Evolutionary conservation across 2,329 filamentous ascomycete species (phyloP).

Genomic region (Colletotrichum cordylinicola): DNA sequence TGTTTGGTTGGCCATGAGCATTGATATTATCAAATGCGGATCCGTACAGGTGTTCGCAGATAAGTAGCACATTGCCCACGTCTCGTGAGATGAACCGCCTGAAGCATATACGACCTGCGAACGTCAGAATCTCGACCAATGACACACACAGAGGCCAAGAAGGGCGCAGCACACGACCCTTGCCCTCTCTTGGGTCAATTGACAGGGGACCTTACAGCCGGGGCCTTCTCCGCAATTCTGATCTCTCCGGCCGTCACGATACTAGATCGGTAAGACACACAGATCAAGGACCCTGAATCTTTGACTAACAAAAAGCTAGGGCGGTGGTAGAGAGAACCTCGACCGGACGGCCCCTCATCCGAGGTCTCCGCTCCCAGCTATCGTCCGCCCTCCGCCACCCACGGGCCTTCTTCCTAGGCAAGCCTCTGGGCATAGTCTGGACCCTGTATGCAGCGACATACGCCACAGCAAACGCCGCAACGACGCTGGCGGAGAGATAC

Average conservation of each 20-base stretch:
- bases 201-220: conserved; percentile 28
- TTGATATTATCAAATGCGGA: not conserved
- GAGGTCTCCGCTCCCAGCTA: conserved; percentile 2
- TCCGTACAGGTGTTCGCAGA: not conserved
- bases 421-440: conserved; percentile 33
- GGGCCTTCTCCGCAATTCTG: conserved; percentile 30
- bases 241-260: conserved; percentile 32
- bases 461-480: conserved; percentile 30
- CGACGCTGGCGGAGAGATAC: conserved; percentile 30
- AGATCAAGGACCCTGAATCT: not conserved
- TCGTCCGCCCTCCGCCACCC: conserved; percentile 24
- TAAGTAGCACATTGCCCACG: conserved; percentile 1
- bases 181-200: not conserved
- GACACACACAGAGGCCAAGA: not conserved
- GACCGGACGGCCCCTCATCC: conserved; percentile 18
- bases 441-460: conserved; percentile 34
- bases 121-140: not conserved
- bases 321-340: conserved; percentile 23
- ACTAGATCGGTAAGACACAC: conserved; percentile 29
- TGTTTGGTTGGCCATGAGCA: not conserved
- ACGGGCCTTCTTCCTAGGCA: conserved; percentile 27
- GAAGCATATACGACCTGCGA: not conserved
- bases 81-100: not conserved
- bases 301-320: conserved; percentile 3
- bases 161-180: not conserved